Percentiles rank a stretch among this genome's conserved stretches.
These are phyloP conservation scores for Amanita fuliginea DNA, from an alignment of 768 basidiomycete genomes.

Conservation along the genomic window DNA sequence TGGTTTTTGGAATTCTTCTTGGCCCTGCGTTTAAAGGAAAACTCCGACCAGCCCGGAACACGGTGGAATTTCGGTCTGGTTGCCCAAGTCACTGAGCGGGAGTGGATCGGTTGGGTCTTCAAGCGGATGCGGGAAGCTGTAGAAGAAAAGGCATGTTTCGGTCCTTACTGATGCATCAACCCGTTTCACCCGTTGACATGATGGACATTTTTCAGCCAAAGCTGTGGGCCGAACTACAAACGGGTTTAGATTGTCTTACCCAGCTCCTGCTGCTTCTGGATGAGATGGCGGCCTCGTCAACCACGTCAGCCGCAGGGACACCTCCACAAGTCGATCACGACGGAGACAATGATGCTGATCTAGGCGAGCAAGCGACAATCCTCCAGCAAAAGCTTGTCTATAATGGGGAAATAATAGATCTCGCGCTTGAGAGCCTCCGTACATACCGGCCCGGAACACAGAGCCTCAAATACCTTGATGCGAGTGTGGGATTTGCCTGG, in stretches of 20 bases:
- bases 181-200: slow-evolving; percentile 3
- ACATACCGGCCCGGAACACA: slow-evolving; percentile 76
- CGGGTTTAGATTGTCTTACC: slow-evolving; percentile 88
- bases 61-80: slow-evolving; percentile 65
- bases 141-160: slow-evolving; percentile 70
- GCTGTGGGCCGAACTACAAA: slow-evolving; percentile 88
- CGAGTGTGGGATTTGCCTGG: slow-evolving; percentile 76
- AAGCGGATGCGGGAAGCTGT: slow-evolving; percentile 80
- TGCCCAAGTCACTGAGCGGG: slow-evolving; percentile 76
- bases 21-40: slow-evolving; percentile 25
- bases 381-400: slow-evolving; percentile 90
- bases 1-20: slow-evolving; percentile 95
- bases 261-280: slow-evolving; percentile 88
- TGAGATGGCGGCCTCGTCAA: slow-evolving; percentile 49
- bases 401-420: slow-evolving; percentile 89
- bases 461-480: slow-evolving; percentile 72
- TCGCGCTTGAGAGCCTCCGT: slow-evolving; percentile 67
- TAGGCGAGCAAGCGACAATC: slow-evolving; percentile 65
- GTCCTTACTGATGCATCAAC: slow-evolving; percentile 1
- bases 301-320: neutral
- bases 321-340: neutral
- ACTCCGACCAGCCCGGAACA: slow-evolving; percentile 13
- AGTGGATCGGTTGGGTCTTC: slow-evolving; percentile 86
- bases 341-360: slow-evolving; percentile 21
- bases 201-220: slow-evolving; percentile 45